Evolutionary conservation across 495 filamentous ascomycete genomes (phyloP).

Genomic region (Symbiotaphrina buchneri): DNA sequence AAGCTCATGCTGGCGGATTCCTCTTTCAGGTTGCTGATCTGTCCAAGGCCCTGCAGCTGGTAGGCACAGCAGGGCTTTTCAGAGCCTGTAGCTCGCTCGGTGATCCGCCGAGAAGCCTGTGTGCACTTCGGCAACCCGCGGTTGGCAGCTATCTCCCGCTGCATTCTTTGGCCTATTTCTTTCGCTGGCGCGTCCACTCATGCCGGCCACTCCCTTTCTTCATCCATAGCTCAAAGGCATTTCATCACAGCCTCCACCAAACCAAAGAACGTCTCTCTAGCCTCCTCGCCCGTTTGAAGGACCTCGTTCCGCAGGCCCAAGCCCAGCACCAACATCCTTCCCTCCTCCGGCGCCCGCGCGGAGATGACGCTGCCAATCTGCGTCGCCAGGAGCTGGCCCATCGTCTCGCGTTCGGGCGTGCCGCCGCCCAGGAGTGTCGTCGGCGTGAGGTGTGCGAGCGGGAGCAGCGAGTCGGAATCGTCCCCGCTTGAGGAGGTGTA

Average conservation of each 20-base stretch:
- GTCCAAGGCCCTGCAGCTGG: too few species aligned
- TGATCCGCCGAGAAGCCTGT: too few species aligned
- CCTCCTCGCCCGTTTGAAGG: conserved; percentile 14
- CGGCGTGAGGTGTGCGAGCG: conserved; percentile 59
- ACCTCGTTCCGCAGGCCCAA: conserved; percentile 47
- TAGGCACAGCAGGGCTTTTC: too few species aligned
- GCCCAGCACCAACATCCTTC: conserved; percentile 58
- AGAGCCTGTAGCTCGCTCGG: too few species aligned
- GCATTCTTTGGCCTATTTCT: too few species aligned
- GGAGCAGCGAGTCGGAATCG: conserved; percentile 35
- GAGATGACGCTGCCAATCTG: conserved; percentile 67
- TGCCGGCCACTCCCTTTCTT: too few species aligned
- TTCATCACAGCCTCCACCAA: conserved; percentile 60
- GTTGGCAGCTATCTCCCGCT: too few species aligned
- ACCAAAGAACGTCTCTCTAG: conserved; percentile 55
- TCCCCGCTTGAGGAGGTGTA: conserved; percentile 24
- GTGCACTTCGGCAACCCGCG: too few species aligned
- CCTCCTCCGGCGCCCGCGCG: conserved; percentile 50
- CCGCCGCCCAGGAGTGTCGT: conserved; percentile 63
- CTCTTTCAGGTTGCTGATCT: too few species aligned
- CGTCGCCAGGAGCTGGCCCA: conserved; percentile 71
- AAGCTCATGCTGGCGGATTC: too few species aligned
- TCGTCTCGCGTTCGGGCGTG: conserved; percentile 47
- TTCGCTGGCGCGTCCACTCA: too few species aligned
- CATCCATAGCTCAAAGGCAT: conserved; percentile 33